Base-by-base conservation (phyloP, 2,329 filamentous ascomycete genomes). In the Ophiostoma populinum region DNA sequence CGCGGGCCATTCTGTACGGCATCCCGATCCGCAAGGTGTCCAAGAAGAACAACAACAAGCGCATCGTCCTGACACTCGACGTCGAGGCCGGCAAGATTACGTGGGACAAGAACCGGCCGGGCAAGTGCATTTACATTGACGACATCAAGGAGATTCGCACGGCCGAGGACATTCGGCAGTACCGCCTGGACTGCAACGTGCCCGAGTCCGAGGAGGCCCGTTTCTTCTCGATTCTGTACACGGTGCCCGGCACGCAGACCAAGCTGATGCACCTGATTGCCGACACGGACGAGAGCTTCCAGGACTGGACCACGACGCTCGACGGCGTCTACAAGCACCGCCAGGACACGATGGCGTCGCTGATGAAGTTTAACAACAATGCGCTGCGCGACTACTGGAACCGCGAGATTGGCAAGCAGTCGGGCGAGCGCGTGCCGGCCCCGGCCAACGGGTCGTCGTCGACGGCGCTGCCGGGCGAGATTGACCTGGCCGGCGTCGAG, bases 181-280 rank as follows among this genome's bases (percentile, higher is more conserved):
- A 93, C 51, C 78, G 82, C 27, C 75, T 87, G 47, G 86, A 94
- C 53, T 81, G 80, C 49, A 71, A 74, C 25, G 61, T 90, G 16
- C 59, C 75, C 1, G 68, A 76, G 34, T 60, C 70, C 6, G 68
- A 74, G 25, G 78, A 86, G 47, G 58, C 65, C 7, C 71, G 73
- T 11, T 92, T 86, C 70, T 87, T 95, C 49, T 92, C 86, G 19
- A 83, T 98, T 44, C 70, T 93, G 35, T 94, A 93, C 53, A 71
- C 74, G 1, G 69, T 82, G 24, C 75, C 79, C 0, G 80, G 83
- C 46, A 76, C 77, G 7, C 87, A 83, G 50, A 77, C 74, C 47
- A 93, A 94, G 54, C 77, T 77, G 7, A 73, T 95, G 61, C 85
- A 95, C 53, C 65, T 98, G 34, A 75, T 94, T 38, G 82, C 86